Conservation (phyloP, 306 rosid genomes). For the Gastrolobium bilobum region DNA sequence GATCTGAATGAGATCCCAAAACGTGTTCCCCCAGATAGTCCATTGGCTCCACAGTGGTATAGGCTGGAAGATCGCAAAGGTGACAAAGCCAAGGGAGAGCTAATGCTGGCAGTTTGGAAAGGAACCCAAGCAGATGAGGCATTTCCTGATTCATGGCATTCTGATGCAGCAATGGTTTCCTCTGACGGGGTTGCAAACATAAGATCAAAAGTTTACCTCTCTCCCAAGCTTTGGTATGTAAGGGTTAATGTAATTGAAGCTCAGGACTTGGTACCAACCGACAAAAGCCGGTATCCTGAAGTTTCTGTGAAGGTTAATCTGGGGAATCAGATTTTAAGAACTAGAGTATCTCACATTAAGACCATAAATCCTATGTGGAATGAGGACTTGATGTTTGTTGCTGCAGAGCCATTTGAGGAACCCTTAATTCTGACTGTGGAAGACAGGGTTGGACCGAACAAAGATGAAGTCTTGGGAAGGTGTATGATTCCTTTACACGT, state of each 20-base stretch:
- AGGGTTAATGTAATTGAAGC: constrained; percentile 93
- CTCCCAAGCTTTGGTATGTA: constrained; percentile 94
- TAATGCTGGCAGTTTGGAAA: constrained; percentile 97
- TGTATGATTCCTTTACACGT: constrained; percentile 78
- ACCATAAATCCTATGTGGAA: constrained; percentile 85
- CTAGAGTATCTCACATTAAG: constrained; percentile 71
- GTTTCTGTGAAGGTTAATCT: constrained; percentile 70
- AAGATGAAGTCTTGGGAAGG: constrained; percentile 84
- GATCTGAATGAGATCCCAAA: constrained; percentile 82
- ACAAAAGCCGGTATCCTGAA: constrained; percentile 82
- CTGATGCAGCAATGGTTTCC: constrained; percentile 87
- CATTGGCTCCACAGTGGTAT: constrained; percentile 96
- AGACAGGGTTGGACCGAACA: constrained; percentile 74
- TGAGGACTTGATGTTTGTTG: constrained; percentile 87
- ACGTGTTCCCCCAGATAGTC: constrained; percentile 90
- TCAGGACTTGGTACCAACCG: constrained; percentile 78
- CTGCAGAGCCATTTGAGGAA: constrained; percentile 90
- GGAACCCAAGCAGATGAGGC: constrained; percentile 99
- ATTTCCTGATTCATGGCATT: constrained; percentile 93
- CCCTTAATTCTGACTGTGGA: constrained; percentile 77
- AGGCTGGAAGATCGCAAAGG: constrained; percentile 77
- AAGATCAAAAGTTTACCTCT: constrained; percentile 84
- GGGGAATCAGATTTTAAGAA: constrained; percentile 74
- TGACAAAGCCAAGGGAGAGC: constrained; percentile 74
- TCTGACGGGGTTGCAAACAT: constrained; percentile 73